A percentile compares a stretch with the other conserved stretches of the same genome.
Conservation (phyloP, 1,284 basidiomycete species). For the Ustilago xerochloae region DNA sequence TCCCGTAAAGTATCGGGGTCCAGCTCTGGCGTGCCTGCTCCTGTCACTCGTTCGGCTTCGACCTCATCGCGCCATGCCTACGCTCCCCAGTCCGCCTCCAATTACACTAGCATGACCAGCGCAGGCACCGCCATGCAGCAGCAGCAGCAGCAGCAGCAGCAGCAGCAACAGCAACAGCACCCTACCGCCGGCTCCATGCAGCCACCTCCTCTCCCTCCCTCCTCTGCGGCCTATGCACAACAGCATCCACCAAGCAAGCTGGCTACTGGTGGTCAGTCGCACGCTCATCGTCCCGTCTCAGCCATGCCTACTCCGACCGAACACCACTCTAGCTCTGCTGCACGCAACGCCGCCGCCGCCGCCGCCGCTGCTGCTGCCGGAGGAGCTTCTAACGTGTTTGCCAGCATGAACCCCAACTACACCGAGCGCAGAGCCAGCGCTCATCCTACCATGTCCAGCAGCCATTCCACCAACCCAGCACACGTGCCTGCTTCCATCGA, state of each 20-base stretch:
- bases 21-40: slow-evolving; percentile 15
- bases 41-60: slow-evolving; percentile 23
- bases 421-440: slow-evolving; percentile 61
- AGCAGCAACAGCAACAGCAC: slow-evolving; percentile 1
- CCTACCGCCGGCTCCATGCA: not conserved
- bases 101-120: slow-evolving; percentile 42
- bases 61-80: slow-evolving; percentile 22
- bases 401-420: slow-evolving; percentile 47
- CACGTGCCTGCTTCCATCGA: slow-evolving; percentile 31
- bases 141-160: too few species aligned
- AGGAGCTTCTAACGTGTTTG: slow-evolving; percentile 40
- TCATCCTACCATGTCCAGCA: slow-evolving; percentile 57
- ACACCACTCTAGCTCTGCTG: slow-evolving; percentile 23
- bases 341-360: slow-evolving; percentile 12
- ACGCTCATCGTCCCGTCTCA: slow-evolving; percentile 59
- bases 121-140: slow-evolving; percentile 40
- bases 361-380: slow-evolving; percentile 6
- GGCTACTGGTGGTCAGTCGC: slow-evolving; percentile 59
- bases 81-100: slow-evolving; percentile 12
- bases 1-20: slow-evolving; percentile 13
- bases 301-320: slow-evolving; percentile 59
- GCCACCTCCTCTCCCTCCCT: slow-evolving; percentile 6
- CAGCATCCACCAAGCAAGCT: slow-evolving; percentile 58
- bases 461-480: slow-evolving; percentile 9
- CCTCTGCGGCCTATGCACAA: slow-evolving; percentile 9